phyloP scores from a whole-genome alignment of 495 filamentous ascomycete genomes.

The Terfezia claveryi region DNA sequence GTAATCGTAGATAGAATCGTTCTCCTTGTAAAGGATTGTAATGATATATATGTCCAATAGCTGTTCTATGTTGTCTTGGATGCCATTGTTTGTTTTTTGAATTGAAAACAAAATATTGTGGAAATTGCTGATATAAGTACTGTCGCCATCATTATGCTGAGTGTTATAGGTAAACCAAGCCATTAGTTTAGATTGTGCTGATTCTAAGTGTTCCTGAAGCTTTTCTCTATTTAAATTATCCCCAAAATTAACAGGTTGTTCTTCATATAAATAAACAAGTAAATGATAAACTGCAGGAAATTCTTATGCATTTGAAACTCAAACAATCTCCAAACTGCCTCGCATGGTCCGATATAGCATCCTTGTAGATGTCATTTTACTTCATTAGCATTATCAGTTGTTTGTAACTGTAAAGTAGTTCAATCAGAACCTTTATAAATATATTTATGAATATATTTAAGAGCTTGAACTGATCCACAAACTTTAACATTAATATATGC shows the following conservation, averaged over 20 bases:
- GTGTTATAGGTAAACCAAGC: no score
- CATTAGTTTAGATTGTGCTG: no score
- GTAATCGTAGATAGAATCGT: neutral
- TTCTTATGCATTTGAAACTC: slow-evolving; percentile 7
- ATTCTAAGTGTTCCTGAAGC: no score
- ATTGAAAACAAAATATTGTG: no score
- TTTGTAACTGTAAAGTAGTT: neutral
- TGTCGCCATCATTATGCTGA: no score
- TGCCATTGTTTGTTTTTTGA: no score
- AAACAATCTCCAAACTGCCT: slow-evolving; percentile 6
- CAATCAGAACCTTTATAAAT: slow-evolving; percentile 9
- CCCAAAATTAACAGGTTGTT: slow-evolving; percentile 3
- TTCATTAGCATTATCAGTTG: slow-evolving; percentile 1
- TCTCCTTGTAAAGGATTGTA: neutral
- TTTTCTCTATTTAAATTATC: no score
- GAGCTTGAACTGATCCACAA: no score
- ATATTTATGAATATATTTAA: slow-evolving; percentile 7
- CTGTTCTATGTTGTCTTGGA: neutral
- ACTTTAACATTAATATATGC: no score
- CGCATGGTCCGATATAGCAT: slow-evolving; percentile 3
- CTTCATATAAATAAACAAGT: neutral
- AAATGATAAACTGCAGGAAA: slow-evolving; percentile 4
- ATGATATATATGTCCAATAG: neutral
- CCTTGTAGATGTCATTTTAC: slow-evolving; percentile 1
- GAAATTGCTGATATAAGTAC: no score